phyloP scores from a whole-genome alignment of 176 grass and related monocot genomes.

The Oryza glaberrima region DNA sequence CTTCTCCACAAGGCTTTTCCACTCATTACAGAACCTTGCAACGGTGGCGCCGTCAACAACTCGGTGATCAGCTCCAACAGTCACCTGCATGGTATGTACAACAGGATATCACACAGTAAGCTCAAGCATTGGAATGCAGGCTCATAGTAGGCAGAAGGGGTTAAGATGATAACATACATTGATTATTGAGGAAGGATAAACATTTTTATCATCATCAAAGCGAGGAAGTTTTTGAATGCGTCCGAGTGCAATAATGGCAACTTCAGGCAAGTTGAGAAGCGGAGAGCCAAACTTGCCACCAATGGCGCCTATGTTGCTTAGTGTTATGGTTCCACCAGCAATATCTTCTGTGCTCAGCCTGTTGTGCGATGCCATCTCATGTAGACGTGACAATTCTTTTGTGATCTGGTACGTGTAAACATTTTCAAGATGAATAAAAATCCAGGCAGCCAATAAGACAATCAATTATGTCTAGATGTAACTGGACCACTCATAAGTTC shows the following conservation, averaged over 20 bases:
- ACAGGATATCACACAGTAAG: constrained; percentile 20
- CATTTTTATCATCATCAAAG: constrained; percentile 59
- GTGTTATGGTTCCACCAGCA: constrained; percentile 83
- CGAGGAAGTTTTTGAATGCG: constrained; percentile 83
- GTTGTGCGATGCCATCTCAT: constrained; percentile 73
- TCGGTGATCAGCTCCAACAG: constrained; percentile 89
- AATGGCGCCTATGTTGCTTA: constrained; percentile 96
- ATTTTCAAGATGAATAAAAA: constrained; percentile 3
- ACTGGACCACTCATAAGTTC: not conserved
- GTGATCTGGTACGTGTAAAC: constrained; percentile 64
- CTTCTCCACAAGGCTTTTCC: constrained; percentile 85
- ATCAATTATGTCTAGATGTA: constrained; percentile 9
- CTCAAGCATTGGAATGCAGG: not conserved
- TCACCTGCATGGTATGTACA: constrained; percentile 50
- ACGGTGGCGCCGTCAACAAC: constrained; percentile 87
- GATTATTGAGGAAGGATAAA: constrained; percentile 79
- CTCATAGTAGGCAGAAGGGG: not conserved
- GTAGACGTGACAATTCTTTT: constrained; percentile 73
- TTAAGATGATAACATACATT: constrained; percentile 51
- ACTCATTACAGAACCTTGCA: constrained; percentile 95
- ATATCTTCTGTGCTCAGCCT: constrained; percentile 72
- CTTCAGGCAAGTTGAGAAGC: constrained; percentile 93
- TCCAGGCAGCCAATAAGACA: constrained; percentile 14
- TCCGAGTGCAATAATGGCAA: constrained; percentile 92
- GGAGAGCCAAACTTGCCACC: constrained; percentile 97